Base-by-base conservation (phyloP, 179 eudicot genomes). In the Beta macrorhiza region DNA sequence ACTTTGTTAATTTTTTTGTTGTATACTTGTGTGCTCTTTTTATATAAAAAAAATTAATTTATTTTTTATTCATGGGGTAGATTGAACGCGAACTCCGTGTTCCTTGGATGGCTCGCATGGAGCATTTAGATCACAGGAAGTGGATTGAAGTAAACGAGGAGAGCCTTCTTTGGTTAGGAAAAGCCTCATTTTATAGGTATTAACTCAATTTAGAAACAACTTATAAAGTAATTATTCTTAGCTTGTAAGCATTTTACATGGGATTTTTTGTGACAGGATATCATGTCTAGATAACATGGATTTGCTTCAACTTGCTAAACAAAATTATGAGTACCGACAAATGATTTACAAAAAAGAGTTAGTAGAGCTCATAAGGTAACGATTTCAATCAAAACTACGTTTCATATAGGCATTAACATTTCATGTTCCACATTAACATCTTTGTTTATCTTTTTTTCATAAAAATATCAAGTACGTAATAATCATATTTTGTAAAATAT, bases 41-140 rank as follows among this genome's bases (percentile, higher is more conserved):
- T 37, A 1, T 2, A 49, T 0, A 0, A 49, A 49, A 7, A 7
- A 6, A 0, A 7, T 49, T 0, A 49, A 49, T 6, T 49, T 49
- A 49, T 49, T 5, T 49, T 49, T 6, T 49, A 6, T 55, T 59
- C 7, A 19, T n/a, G 20, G 8, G 9, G 1, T 17, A 89, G 91
- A 84, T 86, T 53, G 72, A 83, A 64, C 68, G 80, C 44, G 90
- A 87, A 79, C 65, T 89, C 16, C 42, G 45, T 6, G 32, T 42
- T 69, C 84, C 91, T 68, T 89, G 91, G 90, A 74, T 82, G 80
- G 86, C 88, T 81, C 71, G 88, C 17, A 72, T 89, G 72, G 87
- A 89, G 68, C 90, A 84, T 82, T 81, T 87, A 55, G 88, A 81
- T 25, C 87, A 86, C 13, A 81, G 91, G 72, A 79, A 65, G 42